These are phyloP conservation scores for Dinochytrium kinnereticum DNA, from an alignment of 371 early-diverging fungal species.

Conservation along the genomic window DNA sequence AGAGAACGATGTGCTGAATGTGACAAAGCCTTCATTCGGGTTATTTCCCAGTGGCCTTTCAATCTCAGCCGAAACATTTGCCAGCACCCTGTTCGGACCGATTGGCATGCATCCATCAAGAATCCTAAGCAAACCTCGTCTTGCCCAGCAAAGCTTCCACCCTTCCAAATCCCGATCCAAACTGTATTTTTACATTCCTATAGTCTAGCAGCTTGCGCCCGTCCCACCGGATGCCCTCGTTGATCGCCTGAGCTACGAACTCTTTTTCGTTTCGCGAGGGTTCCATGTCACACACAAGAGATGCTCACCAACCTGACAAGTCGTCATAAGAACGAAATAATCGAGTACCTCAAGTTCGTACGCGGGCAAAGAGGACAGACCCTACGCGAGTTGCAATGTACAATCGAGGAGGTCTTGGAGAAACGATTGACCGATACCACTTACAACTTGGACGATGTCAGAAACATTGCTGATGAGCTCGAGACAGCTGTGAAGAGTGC, in stretches of 20 bases:
- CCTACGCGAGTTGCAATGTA: slow-evolving; percentile 18
- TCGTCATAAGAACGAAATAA: slow-evolving; percentile 11
- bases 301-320: neutral
- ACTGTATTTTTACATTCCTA: slow-evolving; percentile 68
- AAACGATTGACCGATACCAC: slow-evolving; percentile 19
- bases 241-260: slow-evolving; percentile 71
- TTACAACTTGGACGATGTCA: slow-evolving; percentile 28
- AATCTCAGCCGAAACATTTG: slow-evolving; percentile 85
- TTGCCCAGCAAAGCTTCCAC: slow-evolving; percentile 32
- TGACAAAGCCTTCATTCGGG: slow-evolving; percentile 85
- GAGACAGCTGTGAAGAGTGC: slow-evolving; percentile 14
- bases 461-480: slow-evolving; percentile 23
- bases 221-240: slow-evolving; percentile 74
- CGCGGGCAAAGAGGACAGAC: slow-evolving; percentile 25
- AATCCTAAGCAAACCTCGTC: slow-evolving; percentile 18
- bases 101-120: neutral
- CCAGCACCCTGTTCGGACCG: slow-evolving; percentile 69
- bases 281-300: slow-evolving; percentile 6
- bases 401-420: slow-evolving; percentile 22
- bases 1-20: slow-evolving; percentile 83
- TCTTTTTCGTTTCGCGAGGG: slow-evolving; percentile 45
- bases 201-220: slow-evolving; percentile 80
- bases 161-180: slow-evolving; percentile 56
- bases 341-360: slow-evolving; percentile 29
- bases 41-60: slow-evolving; percentile 77